phyloP scores from a whole-genome alignment of 2,329 filamentous ascomycete genomes.

The Verruconis gallopava region DNA sequence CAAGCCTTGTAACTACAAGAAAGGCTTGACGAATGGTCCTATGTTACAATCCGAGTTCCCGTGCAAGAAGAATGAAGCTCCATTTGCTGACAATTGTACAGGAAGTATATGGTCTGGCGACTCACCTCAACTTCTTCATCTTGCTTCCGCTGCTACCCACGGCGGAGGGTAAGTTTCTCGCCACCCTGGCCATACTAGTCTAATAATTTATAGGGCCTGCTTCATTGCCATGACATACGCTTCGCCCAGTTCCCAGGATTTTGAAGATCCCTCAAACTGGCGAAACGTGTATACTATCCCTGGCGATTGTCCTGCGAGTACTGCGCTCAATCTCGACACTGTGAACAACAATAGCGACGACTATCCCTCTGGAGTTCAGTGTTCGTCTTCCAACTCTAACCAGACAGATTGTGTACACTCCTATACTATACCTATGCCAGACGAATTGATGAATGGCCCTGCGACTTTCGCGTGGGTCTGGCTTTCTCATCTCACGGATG shows the following conservation, averaged over 20 bases:
- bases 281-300: constrained; percentile 8
- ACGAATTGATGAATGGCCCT: constrained; percentile 7
- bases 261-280: constrained; percentile 7
- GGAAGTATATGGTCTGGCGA: constrained; percentile 5
- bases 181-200: neutral
- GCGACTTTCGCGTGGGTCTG: constrained; percentile 6
- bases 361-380: constrained; percentile 6
- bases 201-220: constrained; percentile 5
- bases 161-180: constrained; percentile 8
- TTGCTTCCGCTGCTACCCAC: constrained; percentile 5
- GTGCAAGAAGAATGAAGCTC: constrained; percentile 4
- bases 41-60: constrained; percentile 3
- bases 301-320: constrained; percentile 7
- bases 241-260: constrained; percentile 4
- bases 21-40: constrained; percentile 6
- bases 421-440: constrained; percentile 6
- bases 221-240: constrained; percentile 7
- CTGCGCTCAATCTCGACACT: constrained; percentile 5
- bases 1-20: constrained; percentile 6
- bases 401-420: constrained; percentile 7
- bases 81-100: constrained; percentile 4
- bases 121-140: constrained; percentile 7
- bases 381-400: constrained; percentile 6
- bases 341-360: constrained; percentile 3
- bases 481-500: constrained; percentile 6